Conservation (phyloP, 352 stramenopile species). For the Pythium dissotocum region DNA sequence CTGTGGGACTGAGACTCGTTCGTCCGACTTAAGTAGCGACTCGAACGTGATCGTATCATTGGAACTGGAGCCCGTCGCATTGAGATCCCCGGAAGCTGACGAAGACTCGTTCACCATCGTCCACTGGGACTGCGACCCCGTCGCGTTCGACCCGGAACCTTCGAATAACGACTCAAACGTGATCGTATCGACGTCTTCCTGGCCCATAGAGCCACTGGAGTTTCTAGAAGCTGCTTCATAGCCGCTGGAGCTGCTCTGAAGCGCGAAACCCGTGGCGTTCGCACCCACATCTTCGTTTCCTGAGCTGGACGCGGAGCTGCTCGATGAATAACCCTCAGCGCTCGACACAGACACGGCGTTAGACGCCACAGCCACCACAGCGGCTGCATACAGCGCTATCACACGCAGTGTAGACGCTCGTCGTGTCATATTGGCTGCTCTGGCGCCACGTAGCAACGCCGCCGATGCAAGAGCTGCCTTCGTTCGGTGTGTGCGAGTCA, state of each 20-base stretch:
- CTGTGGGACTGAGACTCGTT: neutral
- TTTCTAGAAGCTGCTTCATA: neutral
- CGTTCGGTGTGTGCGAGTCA: neutral
- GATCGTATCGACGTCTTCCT: neutral
- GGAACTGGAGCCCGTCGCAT: neutral
- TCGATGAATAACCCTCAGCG: neutral
- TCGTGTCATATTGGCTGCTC: neutral
- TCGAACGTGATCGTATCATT: conserved; percentile 26
- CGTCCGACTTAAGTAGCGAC: conserved; percentile 10
- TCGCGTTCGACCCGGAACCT: neutral
- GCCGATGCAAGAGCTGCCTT: neutral
- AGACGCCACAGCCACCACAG: neutral
- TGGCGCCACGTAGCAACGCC: neutral
- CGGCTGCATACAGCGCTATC: neutral
- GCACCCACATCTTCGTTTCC: neutral
- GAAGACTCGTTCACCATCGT: neutral
- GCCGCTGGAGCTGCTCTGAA: conserved; percentile 2
- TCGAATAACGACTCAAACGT: conserved; percentile 6
- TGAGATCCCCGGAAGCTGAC: neutral
- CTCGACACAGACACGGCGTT: neutral
- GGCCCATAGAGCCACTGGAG: neutral
- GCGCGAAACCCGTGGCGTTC: neutral
- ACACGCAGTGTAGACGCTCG: neutral
- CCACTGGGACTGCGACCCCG: neutral
- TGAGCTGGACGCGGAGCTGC: neutral